Evolutionary conservation across 2,329 filamentous ascomycete genomes (phyloP).

Genomic region (Zarea fungicola): DNA sequence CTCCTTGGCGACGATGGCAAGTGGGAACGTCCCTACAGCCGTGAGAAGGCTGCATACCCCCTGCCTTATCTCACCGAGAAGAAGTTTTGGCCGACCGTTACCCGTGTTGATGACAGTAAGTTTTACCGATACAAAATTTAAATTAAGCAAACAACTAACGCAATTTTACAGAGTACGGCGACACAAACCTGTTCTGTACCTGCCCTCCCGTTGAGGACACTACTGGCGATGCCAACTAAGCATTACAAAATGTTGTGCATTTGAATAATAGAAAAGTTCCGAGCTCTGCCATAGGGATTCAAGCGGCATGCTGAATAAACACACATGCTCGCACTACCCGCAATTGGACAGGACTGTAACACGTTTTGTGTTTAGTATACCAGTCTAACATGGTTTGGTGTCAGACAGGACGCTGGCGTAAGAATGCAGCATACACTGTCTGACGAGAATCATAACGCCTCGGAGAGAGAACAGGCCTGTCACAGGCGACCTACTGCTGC

Average conservation of each 20-base stretch:
- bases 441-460: not conserved
- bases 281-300: slow-evolving; percentile 5
- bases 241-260: slow-evolving; percentile 2
- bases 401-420: slow-evolving; percentile 1
- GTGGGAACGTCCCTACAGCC: slow-evolving; percentile 77
- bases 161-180: slow-evolving; percentile 64
- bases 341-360: slow-evolving; percentile 7
- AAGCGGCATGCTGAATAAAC: slow-evolving; percentile 14
- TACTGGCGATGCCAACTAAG: slow-evolving; percentile 26
- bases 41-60: slow-evolving; percentile 84
- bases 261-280: slow-evolving; percentile 15
- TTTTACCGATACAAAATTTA: slow-evolving; percentile 16
- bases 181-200: slow-evolving; percentile 91
- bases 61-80: slow-evolving; percentile 79
- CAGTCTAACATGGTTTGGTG: slow-evolving; percentile 8
- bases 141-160: not conserved
- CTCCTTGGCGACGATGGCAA: slow-evolving; percentile 52
- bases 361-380: not conserved
- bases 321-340: slow-evolving; percentile 11
- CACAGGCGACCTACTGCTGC: not conserved
- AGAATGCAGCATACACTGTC: not conserved
- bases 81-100: slow-evolving; percentile 95
- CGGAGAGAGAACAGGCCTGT: not conserved
- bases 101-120: slow-evolving; percentile 81
- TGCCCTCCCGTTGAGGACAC: slow-evolving; percentile 76